Evolutionary conservation across 2,329 filamentous ascomycete species (phyloP), one percentile per base, ranked within the genome.

Genomic region (Scorias spongiosa): DNA sequence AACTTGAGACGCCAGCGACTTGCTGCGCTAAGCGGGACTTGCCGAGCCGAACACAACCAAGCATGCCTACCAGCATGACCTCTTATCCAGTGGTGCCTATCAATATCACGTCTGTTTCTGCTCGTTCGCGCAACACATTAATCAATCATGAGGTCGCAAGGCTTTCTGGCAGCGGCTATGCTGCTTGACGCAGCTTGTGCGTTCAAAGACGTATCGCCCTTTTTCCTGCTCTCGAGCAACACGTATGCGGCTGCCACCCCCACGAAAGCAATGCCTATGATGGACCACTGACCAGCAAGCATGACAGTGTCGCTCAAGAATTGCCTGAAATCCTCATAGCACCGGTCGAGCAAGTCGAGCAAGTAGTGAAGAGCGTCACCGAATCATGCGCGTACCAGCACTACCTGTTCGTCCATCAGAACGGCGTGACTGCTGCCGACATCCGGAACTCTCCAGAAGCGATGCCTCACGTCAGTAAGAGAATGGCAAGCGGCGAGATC

Each of bases 131-230:
- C 20, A 26, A 26, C 7, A 26, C 20, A 26, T 26, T 4, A 26
- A 26, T 63, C 62, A 60, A 66, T 54, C 42, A 70, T 72, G 63
- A 60, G 64, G 58, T 48, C 64, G 39, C 56, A 53, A 48, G 60
- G 58, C 46, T 53, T 70, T 40, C 61, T 65, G 54, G 63, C 68
- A 47, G 57, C 74, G 44, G 66, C 69, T 55, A 62, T 74, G 46
- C 63, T 76, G 55, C 70, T 75, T 52, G 71, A 74, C 47, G 32
- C 32, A 36, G 78, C 72, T 39, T 68, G 77, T 48, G 88, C 85
- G 20, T 91, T 94, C 62, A 78, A 76, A 49, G 81, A 94, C 64
- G 86, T 88, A 2, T 88, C 85, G 44, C 89, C 91, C 14, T 91
- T 94, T 64, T 75, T 94, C 60, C 68, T 95, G 52, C 81, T 93